Evolutionary conservation across 805 yeast species (phyloP), one percentile per base, ranked within the genome.

Genomic region (Teunomyces panamensis): DNA sequence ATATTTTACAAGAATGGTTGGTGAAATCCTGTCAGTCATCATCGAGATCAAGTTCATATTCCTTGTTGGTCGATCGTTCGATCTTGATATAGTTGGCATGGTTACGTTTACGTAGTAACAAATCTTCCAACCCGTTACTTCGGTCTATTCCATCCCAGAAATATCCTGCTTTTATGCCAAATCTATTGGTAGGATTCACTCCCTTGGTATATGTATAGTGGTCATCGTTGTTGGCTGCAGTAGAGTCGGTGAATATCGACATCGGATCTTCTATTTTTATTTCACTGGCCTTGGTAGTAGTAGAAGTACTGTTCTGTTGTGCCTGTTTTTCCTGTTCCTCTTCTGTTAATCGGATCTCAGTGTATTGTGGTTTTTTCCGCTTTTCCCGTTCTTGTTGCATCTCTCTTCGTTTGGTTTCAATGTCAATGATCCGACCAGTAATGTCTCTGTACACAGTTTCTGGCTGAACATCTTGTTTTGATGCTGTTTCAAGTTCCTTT

Each of bases 131-230:
- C 3, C 96, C 97, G 60, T 85, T 91, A 0, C 95, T 83, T 49
- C 98, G 69, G 65, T 89, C 91, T 1, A 91, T 83, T 0, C 97
- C 97, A 64, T 88, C 96, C 98, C 98, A 91, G 48, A 88, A 72
- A 54, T 73, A 71, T 0, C 97, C 97, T 0, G 97, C 96, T 4
- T 69, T 66, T 10, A 91, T 83, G 2, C 77, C 77, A 64, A 88
- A 91, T 48, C 98, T 69, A 60, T 91, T 91, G 16, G 79, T 79
- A 0, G 88, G 81, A 46, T 65, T 79, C 0, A 73, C 53, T 0
- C 84, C 84, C 27, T 67, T 57, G 16, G 46, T 61, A 55, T 84
- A 89, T 1, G 42, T 44, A 10, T 30, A 42, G 13, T 30, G 39
- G 13, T 30, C 27, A 70, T 49, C 17, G 46, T 42, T 20, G 35